phyloP scores from a whole-genome alignment of 73 alveolate genomes.

The Tetrahymena thermophila region DNA sequence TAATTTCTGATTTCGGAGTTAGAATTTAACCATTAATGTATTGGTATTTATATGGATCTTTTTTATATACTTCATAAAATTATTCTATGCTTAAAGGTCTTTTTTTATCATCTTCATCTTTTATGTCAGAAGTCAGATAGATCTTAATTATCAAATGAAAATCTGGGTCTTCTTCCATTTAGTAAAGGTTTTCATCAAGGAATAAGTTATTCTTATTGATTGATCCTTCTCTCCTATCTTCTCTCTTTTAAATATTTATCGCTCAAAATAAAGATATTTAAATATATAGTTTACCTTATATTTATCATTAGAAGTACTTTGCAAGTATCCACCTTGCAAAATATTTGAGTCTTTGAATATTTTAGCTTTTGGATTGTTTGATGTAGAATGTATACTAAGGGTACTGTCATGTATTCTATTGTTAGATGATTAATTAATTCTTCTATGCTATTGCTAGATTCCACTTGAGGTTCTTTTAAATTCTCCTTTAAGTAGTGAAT shows the following conservation, averaged over 20 bases:
- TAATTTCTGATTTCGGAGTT: neutral
- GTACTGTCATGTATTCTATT: neutral
- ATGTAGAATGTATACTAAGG: neutral
- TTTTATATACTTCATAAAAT: neutral
- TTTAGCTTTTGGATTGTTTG: neutral
- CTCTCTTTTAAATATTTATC: neutral
- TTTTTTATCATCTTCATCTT: neutral
- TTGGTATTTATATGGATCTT: neutral
- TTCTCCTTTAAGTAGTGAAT: neutral
- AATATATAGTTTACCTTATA: neutral
- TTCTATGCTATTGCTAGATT: neutral
- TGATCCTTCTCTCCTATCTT: neutral
- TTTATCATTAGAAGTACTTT: neutral
- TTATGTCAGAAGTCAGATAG: neutral
- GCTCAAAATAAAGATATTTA: neutral
- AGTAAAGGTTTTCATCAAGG: neutral
- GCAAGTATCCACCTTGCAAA: neutral
- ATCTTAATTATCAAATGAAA: neutral
- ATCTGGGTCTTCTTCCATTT: neutral
- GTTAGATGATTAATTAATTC: neutral
- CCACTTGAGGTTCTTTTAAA: neutral
- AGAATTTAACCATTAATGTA: neutral
- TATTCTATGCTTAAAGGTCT: neutral
- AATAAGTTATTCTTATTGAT: neutral
- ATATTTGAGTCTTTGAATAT: neutral